Conservation (phyloP, 2,329 filamentous ascomycete species). For the Alternaria angustiovoidea region DNA sequence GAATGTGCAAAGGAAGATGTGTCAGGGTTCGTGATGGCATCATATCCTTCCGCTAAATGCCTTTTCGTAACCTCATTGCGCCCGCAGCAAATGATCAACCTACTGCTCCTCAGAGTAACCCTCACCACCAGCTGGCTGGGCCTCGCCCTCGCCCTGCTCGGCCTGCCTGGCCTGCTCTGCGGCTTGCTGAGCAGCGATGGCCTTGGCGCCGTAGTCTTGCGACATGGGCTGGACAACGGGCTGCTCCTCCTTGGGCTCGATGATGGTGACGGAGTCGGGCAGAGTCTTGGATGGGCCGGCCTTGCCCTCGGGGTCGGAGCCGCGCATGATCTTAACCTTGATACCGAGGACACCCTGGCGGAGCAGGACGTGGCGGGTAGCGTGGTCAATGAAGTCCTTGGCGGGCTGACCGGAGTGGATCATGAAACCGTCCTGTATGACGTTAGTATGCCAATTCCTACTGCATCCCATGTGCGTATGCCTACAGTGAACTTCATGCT, state of each 20-base stretch:
- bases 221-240: conserved; percentile 92
- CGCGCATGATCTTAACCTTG: conserved; percentile 99
- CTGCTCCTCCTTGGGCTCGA: conserved; percentile 99
- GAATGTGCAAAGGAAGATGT: conserved; percentile 45
- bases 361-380: conserved; percentile 98
- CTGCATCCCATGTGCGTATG: background rate
- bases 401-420: conserved; percentile 99
- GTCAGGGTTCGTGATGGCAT: conserved; percentile 34
- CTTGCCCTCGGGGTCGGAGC: conserved; percentile 99
- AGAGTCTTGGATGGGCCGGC: conserved; percentile 95
- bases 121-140: conserved; percentile 43
- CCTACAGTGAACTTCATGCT: conserved; percentile 99
- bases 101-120: conserved; percentile 46
- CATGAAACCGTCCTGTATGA: conserved; percentile 90
- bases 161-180: conserved; percentile 67
- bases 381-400: conserved; percentile 99
- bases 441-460: conserved; percentile 26
- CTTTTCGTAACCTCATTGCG: conserved; percentile 43
- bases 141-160: conserved; percentile 65
- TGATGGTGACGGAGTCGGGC: conserved; percentile 98
- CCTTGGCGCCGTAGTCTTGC: conserved; percentile 99
- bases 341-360: conserved; percentile 99
- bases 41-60: conserved; percentile 38
- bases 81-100: conserved; percentile 32
- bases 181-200: conserved; percentile 71